Conservation (phyloP, 805 yeast species). For the Pichia nakasei region DNA sequence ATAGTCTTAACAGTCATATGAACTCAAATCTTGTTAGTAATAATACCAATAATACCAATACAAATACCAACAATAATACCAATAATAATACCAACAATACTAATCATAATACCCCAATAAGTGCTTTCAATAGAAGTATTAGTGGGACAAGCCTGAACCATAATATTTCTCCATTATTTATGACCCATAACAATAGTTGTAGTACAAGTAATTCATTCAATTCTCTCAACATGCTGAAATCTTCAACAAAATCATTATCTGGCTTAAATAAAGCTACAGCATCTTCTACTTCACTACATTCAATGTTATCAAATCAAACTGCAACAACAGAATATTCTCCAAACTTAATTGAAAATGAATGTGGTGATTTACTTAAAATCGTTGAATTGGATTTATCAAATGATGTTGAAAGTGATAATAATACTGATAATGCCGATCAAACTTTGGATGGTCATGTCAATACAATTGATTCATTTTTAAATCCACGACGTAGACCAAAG, state of each 20-base stretch:
- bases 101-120: too few species aligned
- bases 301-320: constrained; percentile 12
- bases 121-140: background rate
- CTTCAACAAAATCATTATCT: background rate
- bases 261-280: constrained; percentile 6
- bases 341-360: constrained; percentile 21
- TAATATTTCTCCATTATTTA: background rate
- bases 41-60: too few species aligned
- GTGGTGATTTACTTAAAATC: constrained; percentile 20
- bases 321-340: constrained; percentile 27
- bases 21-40: too few species aligned
- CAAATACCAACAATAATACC: too few species aligned
- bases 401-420: background rate
- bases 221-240: background rate
- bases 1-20: too few species aligned
- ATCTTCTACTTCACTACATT: constrained; percentile 13
- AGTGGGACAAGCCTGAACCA: background rate
- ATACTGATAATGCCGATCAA: background rate
- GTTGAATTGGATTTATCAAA: constrained; percentile 15
- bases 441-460: background rate
- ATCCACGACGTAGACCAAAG: background rate
- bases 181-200: background rate
- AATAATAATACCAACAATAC: too few species aligned
- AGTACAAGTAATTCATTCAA: background rate
- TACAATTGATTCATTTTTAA: background rate